Conservation (phyloP, 116 monocot species). For the Zostera marina region DNA sequence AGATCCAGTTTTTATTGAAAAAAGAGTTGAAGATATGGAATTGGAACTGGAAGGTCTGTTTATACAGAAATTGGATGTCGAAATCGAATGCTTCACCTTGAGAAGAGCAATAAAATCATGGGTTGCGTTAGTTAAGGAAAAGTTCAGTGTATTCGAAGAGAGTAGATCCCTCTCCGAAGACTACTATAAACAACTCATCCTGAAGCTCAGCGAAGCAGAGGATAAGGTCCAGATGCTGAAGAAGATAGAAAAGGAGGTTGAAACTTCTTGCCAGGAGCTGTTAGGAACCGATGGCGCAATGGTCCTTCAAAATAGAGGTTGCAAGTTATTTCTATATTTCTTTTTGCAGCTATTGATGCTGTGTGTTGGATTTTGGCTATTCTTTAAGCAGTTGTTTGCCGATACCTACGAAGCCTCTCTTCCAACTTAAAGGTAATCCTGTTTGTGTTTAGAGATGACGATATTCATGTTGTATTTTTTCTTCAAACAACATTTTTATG, state of each 20-base stretch:
- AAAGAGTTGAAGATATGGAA: slow-evolving; percentile 11
- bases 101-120: slow-evolving; percentile 13
- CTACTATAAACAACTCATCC: slow-evolving; percentile 10
- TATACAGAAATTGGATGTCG: slow-evolving; percentile 36
- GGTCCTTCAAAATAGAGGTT: slow-evolving; percentile 30
- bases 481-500: too few relatives aligned
- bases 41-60: slow-evolving; percentile 45
- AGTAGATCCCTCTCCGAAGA: slow-evolving; percentile 16
- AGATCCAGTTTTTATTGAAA: slow-evolving; percentile 6
- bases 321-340: slow-evolving; percentile 24
- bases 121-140: slow-evolving; percentile 20
- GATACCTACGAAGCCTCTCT: slow-evolving; percentile 6
- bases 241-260: slow-evolving; percentile 25
- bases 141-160: slow-evolving; percentile 19
- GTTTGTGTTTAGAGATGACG: too few relatives aligned
- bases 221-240: slow-evolving; percentile 15
- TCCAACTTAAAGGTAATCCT: too few relatives aligned
- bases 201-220: slow-evolving; percentile 20
- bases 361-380: slow-evolving; percentile 23
- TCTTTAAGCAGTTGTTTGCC: slow-evolving; percentile 22
- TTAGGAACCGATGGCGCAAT: slow-evolving; percentile 20
- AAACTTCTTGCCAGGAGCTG: slow-evolving; percentile 27
- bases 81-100: slow-evolving; percentile 34
- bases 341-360: slow-evolving; percentile 38
- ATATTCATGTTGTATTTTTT: too few relatives aligned